Percentiles rank a stretch among this genome's conserved stretches.
Evolutionary conservation across 768 basidiomycete genomes (phyloP).

Genomic region (Mycena venus): DNA sequence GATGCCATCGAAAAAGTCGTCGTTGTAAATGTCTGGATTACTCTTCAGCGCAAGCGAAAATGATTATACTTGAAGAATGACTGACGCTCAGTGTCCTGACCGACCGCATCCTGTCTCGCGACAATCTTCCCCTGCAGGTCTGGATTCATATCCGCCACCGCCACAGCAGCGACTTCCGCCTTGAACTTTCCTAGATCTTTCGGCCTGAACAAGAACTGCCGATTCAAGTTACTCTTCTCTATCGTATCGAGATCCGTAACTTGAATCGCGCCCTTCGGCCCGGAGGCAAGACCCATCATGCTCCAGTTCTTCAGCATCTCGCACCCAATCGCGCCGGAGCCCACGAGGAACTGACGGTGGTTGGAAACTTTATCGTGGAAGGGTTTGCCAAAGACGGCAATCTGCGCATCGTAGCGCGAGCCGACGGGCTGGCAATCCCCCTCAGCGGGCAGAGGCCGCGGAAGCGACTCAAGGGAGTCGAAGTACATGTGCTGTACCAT

Average conservation of each 20-base stretch:
- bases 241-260: constrained; percentile 99
- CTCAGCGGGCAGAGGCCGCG: constrained; percentile 80
- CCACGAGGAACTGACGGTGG: constrained; percentile 95
- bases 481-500: constrained; percentile 96
- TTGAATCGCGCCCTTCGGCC: constrained; percentile 83
- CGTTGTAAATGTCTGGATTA: no score
- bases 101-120: constrained; percentile 94
- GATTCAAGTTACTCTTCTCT: constrained; percentile 98
- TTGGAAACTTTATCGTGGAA: constrained; percentile 95
- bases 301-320: constrained; percentile 99
- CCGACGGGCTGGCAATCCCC: constrained; percentile 85
- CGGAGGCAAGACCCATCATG: constrained; percentile 95
- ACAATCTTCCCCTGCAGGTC: constrained; percentile 88
- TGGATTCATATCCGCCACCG: constrained; percentile 96
- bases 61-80: constrained; percentile 38
- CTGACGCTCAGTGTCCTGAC: constrained; percentile 92
- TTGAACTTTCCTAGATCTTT: constrained; percentile 99
- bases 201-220: constrained; percentile 97
- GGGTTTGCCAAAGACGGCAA: constrained; percentile 93
- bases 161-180: constrained; percentile 91
- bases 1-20: constrained; percentile 90
- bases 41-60: constrained; percentile 78
- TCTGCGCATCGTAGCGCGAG: constrained; percentile 92
- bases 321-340: constrained; percentile 98
- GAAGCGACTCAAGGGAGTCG: constrained; percentile 96